These are phyloP conservation scores for Mycena galopus DNA, from an alignment of 768 basidiomycete species.

Conservation along the genomic window DNA sequence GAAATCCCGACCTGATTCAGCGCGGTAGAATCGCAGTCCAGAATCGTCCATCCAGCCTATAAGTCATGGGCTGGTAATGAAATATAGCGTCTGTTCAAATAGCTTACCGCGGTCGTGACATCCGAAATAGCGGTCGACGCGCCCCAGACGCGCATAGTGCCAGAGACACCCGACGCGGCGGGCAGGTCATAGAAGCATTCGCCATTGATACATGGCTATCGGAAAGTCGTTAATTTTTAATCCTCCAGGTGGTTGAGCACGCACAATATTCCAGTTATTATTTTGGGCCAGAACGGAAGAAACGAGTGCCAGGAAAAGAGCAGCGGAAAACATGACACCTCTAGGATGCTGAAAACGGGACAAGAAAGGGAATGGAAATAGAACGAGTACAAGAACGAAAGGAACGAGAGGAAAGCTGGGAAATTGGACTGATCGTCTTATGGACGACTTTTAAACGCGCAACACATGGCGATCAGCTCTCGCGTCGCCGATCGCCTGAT, in stretches of 20 bases:
- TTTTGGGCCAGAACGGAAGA: constrained; percentile 35
- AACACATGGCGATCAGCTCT: too few species aligned
- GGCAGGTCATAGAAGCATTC: constrained; percentile 35
- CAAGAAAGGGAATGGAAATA: constrained; percentile 12
- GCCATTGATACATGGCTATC: constrained; percentile 26
- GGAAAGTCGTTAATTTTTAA: not conserved
- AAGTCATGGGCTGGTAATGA: too few species aligned
- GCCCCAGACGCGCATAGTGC: constrained; percentile 37
- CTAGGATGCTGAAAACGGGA: constrained; percentile 23
- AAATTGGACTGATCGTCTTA: not conserved
- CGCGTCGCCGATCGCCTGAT: too few species aligned
- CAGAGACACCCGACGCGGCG: constrained; percentile 24
- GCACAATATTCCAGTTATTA: constrained; percentile 34
- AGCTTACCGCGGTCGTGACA: constrained; percentile 45
- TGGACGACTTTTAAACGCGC: too few species aligned
- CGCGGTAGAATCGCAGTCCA: constrained; percentile 47
- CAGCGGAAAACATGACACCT: constrained; percentile 32
- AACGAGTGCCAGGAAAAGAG: constrained; percentile 27
- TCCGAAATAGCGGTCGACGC: constrained; percentile 37
- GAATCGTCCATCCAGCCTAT: constrained; percentile 56
- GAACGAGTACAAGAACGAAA: constrained; percentile 12
- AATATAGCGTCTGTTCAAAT: too few species aligned
- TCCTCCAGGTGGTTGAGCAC: not conserved
- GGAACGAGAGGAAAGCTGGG: not conserved
- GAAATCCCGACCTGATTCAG: not conserved